Evolutionary conservation across 805 yeast species (phyloP), one percentile per base, ranked within the genome.

Genomic region (Ogataea neopini): DNA sequence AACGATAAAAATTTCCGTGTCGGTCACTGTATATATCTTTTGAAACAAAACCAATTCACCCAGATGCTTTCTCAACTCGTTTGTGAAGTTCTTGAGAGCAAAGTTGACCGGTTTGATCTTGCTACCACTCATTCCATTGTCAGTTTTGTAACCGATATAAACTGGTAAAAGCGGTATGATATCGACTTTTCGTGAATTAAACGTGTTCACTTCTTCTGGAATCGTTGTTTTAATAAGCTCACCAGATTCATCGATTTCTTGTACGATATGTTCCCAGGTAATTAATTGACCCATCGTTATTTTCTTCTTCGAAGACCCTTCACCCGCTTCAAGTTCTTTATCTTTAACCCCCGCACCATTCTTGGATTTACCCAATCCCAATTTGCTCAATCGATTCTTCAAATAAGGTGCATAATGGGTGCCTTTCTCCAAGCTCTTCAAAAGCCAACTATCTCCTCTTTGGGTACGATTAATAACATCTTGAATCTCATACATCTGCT

Each of bases 401-500:
- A 6, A 5, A n/a, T 36, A 39, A 10, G 10, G 20, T 17, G 17
- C 5, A 11, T 39, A 39, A 18, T 39, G 33, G 4, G 25, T 17
- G 17, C 42, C 33, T 10, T 11, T 18, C 5, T 26, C 23, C 11
- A 39, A 14, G 2, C 34, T n/a, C 22, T 25, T 26, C 5, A 28
- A 10, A 5, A 39, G 15, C 42, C 30, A 17, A 6, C 15, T 22
- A 11, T 29, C 43, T 6, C 54, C 56, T 28, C 66, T 44, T 8
- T 39, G 54, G 1, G 61, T 46, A 28, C 68, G 47, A 10, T 51
- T 45, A 2, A 64, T 54, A n/a, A 63, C 55, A 22, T 64, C 67
- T 29, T 62, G 62, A 3, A 64, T 3, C 19, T 62, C 68, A 34
- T 46, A 56, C 9, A 46, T 22, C 10, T 54, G 53, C 9, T 49